Evolutionary conservation across 2,329 filamentous ascomycete species (phyloP), one percentile per base, ranked within the genome.

Genomic region (Fusarium pseudograminearum): DNA sequence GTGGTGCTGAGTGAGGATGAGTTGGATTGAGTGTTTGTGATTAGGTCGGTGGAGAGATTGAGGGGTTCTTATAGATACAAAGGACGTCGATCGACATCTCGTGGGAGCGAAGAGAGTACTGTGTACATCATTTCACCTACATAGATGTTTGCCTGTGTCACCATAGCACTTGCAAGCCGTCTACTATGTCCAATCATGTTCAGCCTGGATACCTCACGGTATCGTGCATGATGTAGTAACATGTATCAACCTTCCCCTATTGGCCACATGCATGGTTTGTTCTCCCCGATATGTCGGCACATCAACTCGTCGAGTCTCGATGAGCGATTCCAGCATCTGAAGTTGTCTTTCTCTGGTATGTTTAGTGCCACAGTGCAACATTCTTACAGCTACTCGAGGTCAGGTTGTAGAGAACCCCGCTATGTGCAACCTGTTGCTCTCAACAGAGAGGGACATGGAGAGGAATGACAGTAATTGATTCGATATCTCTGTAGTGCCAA

Each of bases 11-110:
- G 50, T 34, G 28, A 34, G n/a, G 20, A 34, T 40, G 11, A 8
- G 20, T 4, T 7, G 16, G 22, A 14, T 12, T 28, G 34, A 26
- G 20, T 24, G 15, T 47, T 15, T 28, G 2, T n/a, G 41, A 22
- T 34, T 5, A 31, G 15, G n/a, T 1, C 18, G 0, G 5, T 14
- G 2, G 30, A 18, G 4, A 36, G 3, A n/a, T 4, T 2, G 7
- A 5, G 12, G 50, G 24, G 24, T 3, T 44, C 6, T 46, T 59
- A 59, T 56, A 59, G 28, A 42, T 1, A 5, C 20, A 5, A 4
- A 11, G 1, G 26, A 26, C 20, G 1, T 4, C 6, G n/a, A 15
- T 0, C 9, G 2, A 9, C 8, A 3, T 1, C 18, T 18, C 1
- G 16, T 18, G 5, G n/a, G 16, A 3, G 1, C 0, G 8, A 8